Percentiles rank a stretch among this genome's conserved stretches.
These are phyloP conservation scores for Umbelopsis sp. DNA, from an alignment of 371 early-diverging fungal species.

Conservation along the genomic window DNA sequence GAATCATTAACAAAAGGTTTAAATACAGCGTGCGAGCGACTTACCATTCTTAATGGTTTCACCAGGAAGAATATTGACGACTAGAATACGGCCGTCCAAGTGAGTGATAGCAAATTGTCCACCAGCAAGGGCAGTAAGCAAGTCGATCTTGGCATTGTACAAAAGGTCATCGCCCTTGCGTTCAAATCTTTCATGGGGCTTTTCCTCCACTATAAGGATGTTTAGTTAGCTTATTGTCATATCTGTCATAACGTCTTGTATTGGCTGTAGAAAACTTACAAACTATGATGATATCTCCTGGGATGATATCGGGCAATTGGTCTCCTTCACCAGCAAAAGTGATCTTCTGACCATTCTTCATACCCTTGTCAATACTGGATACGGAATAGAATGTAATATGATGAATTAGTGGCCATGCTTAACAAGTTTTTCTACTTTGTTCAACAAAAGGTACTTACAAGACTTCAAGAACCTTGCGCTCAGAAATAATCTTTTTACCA, in stretches of 20 bases:
- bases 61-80: constrained; percentile 89
- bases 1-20: not conserved
- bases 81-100: constrained; percentile 87
- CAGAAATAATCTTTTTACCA: constrained; percentile 78
- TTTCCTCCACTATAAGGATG: constrained; percentile 68
- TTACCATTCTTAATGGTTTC: constrained; percentile 86
- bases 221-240: not conserved
- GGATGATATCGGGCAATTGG: constrained; percentile 72
- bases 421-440: too few species aligned
- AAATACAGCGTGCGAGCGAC: not conserved
- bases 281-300: constrained; percentile 90
- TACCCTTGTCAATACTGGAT: constrained; percentile 86
- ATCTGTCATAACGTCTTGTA: not conserved
- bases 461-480: constrained; percentile 88
- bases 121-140: constrained; percentile 93
- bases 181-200: constrained; percentile 85
- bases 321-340: constrained; percentile 92
- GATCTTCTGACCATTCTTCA: constrained; percentile 95
- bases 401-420: too few species aligned
- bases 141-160: constrained; percentile 84
- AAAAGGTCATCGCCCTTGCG: constrained; percentile 89
- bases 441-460: not conserved
- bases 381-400: not conserved
- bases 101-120: constrained; percentile 88
- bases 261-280: not conserved